A percentile compares a stretch with the other conserved stretches of the same genome.
phyloP scores from a whole-genome alignment of 83 land plant genomes.

The Isoetes engelmannii region DNA sequence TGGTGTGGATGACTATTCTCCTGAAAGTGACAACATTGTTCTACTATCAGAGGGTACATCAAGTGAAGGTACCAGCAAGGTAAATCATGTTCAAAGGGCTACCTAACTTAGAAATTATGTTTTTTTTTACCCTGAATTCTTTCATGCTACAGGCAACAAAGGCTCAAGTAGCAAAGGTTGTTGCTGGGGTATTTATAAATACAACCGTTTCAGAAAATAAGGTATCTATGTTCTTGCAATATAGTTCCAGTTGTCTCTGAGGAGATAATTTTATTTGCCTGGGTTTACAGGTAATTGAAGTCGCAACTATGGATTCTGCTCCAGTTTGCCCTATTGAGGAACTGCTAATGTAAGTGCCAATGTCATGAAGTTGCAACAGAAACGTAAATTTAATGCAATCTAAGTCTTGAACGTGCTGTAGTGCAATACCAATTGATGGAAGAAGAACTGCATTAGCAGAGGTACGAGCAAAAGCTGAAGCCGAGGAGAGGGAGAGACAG shows the following conservation, averaged over 20 bases:
- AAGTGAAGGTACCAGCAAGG: conserved; percentile 25
- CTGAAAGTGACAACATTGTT: conserved; percentile 48
- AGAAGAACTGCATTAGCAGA: conserved; percentile 64
- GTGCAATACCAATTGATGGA: conserved; percentile 80
- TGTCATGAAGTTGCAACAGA: not conserved
- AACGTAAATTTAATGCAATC: no score
- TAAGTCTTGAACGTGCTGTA: conserved; percentile 12
- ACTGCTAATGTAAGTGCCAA: conserved; percentile 54
- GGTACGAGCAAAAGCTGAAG: conserved; percentile 37
- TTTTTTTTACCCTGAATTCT: not conserved
- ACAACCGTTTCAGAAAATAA: conserved; percentile 76
- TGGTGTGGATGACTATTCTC: conserved; percentile 47
- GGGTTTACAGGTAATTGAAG: conserved; percentile 59
- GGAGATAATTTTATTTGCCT: not conserved
- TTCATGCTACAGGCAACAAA: conserved; percentile 53
- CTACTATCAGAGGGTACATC: conserved; percentile 53
- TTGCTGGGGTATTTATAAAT: conserved; percentile 68
- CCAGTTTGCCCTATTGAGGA: conserved; percentile 45
- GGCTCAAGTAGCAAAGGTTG: conserved; percentile 67
- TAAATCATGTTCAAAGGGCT: not conserved
- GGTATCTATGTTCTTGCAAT: conserved; percentile 29
- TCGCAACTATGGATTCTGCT: conserved; percentile 59
- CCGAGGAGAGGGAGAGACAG: conserved; percentile 28
- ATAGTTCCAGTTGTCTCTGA: not conserved
- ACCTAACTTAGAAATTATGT: not conserved